Evolutionary conservation across 768 basidiomycete species (phyloP), one percentile per base, ranked within the genome.

Genomic region (Lactifluus volemus): DNA sequence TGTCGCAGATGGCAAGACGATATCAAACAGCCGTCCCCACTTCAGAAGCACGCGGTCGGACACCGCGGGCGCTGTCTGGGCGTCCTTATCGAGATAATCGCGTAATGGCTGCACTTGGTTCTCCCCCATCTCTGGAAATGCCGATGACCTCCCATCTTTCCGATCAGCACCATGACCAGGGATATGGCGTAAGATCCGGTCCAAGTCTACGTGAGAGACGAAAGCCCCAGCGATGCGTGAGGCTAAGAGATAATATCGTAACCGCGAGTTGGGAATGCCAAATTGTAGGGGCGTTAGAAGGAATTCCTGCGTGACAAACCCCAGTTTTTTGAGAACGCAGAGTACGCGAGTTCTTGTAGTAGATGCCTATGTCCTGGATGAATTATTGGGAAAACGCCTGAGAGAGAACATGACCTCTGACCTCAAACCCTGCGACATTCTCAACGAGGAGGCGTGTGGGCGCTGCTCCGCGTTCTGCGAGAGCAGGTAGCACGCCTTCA

Each of bases 341-440:
- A 85, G 65, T n/a, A 89, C 73, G 8, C 78, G 73, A 60, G 74
- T 70, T 45, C 87, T 80, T 4, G 88, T 89, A 29, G 71, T 79
- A 1, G 89, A 92, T 8, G 75, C 74, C 89, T 92, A 69, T 11
- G 50, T 32, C 11, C 10, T 12, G 42, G 17, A 39, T 29, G 25
- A 30, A 52, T 52, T 8, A 17, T 38, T 25, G 14, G 17, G 30
- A 7, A 17, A 9, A 19, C 9, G 29, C 39, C 17, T 25, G 17
- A 41, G 30, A 53, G 36, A 29, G 45, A 17, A 47, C 1, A 17
- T 4, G n/a, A 7, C 44, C 3, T 34, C 60, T 15, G 29, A 88
- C 89, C 83, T 89, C 87, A 65, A 92, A 92, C 8, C 88, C 89
- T 10, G 84, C 87, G 4, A 92, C 90, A 65, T 92, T 92, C 69